Percentiles rank a stretch among this genome's conserved stretches.
Evolutionary conservation across 306 rosid genomes (phyloP).

Genomic region (Acacia acuminata): DNA sequence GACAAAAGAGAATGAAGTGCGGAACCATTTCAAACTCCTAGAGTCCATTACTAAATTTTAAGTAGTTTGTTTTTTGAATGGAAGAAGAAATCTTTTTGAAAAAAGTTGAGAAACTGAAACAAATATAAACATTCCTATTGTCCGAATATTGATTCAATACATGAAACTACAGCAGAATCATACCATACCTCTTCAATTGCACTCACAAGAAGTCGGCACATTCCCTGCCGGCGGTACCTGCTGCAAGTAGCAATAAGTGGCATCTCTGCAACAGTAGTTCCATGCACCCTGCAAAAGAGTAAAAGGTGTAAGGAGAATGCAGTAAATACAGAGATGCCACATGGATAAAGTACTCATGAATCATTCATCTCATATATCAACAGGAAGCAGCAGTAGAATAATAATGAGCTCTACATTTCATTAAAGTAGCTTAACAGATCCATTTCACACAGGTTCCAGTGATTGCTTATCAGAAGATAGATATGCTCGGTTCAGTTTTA

Average conservation of each 20-base stretch:
- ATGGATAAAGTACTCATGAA: slow-evolving; percentile 17
- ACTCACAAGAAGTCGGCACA: slow-evolving; percentile 84
- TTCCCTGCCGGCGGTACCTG: slow-evolving; percentile 87
- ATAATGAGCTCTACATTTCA: slow-evolving; percentile 18
- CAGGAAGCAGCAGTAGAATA: neutral
- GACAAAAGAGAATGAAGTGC: slow-evolving; percentile 3
- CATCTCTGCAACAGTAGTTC: slow-evolving; percentile 89
- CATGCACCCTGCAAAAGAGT: slow-evolving; percentile 75
- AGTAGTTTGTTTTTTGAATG: neutral
- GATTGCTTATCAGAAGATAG: neutral
- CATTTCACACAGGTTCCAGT: slow-evolving; percentile 8
- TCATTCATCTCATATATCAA: neutral
- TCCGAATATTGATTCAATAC: slow-evolving; percentile 2
- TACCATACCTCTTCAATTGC: slow-evolving; percentile 79
- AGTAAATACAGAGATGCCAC: slow-evolving; percentile 5
- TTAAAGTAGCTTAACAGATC: slow-evolving; percentile 21
- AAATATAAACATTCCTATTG: neutral
- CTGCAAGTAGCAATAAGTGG: slow-evolving; percentile 98
- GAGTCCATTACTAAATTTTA: neutral
- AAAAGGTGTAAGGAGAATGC: slow-evolving; percentile 23
- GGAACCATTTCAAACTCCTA: slow-evolving; percentile 18
- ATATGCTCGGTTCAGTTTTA: slow-evolving; percentile 2
- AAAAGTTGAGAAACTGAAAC: neutral
- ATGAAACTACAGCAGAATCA: slow-evolving; percentile 27
- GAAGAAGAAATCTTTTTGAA: slow-evolving; percentile 9